These are phyloP conservation scores for Phylloporus scabripes DNA, from an alignment of 768 basidiomycete genomes.

Conservation along the genomic window DNA sequence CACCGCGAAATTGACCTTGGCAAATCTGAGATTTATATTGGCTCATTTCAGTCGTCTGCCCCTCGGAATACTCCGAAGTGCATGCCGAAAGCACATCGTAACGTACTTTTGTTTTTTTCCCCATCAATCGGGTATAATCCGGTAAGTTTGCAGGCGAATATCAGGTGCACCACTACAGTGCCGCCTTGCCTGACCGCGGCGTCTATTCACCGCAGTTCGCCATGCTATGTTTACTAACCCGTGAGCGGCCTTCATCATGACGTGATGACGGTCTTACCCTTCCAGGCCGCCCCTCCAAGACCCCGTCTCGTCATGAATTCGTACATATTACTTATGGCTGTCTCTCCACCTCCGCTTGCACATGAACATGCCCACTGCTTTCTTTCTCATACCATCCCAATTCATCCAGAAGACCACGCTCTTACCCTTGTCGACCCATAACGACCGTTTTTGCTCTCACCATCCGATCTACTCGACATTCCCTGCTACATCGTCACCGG, in stretches of 20 bases:
- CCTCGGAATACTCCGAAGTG: conserved; percentile 22
- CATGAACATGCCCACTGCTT: conserved; percentile 30
- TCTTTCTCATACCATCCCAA: conserved; percentile 31
- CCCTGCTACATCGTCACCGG: conserved; percentile 21
- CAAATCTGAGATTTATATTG: conserved; percentile 30
- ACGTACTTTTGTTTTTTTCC: conserved; percentile 11
- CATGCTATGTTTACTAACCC: conserved; percentile 9
- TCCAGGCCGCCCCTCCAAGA: conserved; percentile 21
- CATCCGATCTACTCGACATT: conserved; percentile 33
- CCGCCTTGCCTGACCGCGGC: conserved; percentile 14
- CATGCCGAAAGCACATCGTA: conserved; percentile 17
- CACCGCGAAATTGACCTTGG: conserved; percentile 7
- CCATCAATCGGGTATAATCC: conserved; percentile 8
- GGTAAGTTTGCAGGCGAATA: conserved; percentile 7
- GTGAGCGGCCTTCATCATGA: conserved; percentile 26
- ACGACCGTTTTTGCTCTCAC: conserved; percentile 30
- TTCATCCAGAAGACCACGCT: conserved; percentile 34
- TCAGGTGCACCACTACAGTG: not conserved
- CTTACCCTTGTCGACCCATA: conserved; percentile 31
- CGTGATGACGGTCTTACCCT: conserved; percentile 29
- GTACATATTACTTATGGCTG: conserved; percentile 21
- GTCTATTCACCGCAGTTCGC: conserved; percentile 14
- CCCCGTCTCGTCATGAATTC: conserved; percentile 25
- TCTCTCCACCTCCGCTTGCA: conserved; percentile 11
- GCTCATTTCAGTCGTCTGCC: conserved; percentile 13